Conservation (phyloP, 1,284 basidiomycete genomes). For the Naganishia sp. region DNA sequence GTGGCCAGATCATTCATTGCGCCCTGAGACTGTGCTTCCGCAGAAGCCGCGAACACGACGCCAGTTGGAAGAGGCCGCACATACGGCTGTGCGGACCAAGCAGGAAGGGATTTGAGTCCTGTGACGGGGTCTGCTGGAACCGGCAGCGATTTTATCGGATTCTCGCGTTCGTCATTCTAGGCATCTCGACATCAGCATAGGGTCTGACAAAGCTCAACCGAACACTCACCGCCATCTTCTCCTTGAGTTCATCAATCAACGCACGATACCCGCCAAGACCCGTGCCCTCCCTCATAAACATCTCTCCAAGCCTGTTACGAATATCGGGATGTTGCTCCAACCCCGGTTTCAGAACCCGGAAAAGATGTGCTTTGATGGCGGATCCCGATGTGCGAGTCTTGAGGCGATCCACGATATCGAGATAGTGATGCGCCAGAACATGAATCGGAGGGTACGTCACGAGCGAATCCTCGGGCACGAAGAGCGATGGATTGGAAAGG, state of each 20-base stretch:
- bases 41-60: slow-evolving; percentile 1
- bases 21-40: slow-evolving; percentile 9
- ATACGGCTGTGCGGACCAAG: slow-evolving; percentile 85
- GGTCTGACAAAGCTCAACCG: not conserved
- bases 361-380: slow-evolving; percentile 88
- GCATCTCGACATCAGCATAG: slow-evolving; percentile 1
- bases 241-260: slow-evolving; percentile 68
- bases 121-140: slow-evolving; percentile 42
- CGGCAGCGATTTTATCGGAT: slow-evolving; percentile 58
- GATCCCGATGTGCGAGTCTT: slow-evolving; percentile 71
- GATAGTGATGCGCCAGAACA: slow-evolving; percentile 78
- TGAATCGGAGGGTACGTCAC: slow-evolving; percentile 64
- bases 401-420: slow-evolving; percentile 72
- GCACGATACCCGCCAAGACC: slow-evolving; percentile 62
- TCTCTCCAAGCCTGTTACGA: slow-evolving; percentile 43
- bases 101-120: slow-evolving; percentile 64
- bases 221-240: slow-evolving; percentile 63
- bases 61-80: slow-evolving; percentile 60
- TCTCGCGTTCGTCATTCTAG: slow-evolving; percentile 54
- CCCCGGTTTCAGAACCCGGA: slow-evolving; percentile 84
- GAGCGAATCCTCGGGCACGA: slow-evolving; percentile 56
- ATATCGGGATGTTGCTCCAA: slow-evolving; percentile 60
- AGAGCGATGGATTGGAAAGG: slow-evolving; percentile 88
- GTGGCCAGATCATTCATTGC: slow-evolving; percentile 31
- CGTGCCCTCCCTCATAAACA: slow-evolving; percentile 30